phyloP scores from a whole-genome alignment of 164 flowering plant genomes.

The Santalum album region DNA sequence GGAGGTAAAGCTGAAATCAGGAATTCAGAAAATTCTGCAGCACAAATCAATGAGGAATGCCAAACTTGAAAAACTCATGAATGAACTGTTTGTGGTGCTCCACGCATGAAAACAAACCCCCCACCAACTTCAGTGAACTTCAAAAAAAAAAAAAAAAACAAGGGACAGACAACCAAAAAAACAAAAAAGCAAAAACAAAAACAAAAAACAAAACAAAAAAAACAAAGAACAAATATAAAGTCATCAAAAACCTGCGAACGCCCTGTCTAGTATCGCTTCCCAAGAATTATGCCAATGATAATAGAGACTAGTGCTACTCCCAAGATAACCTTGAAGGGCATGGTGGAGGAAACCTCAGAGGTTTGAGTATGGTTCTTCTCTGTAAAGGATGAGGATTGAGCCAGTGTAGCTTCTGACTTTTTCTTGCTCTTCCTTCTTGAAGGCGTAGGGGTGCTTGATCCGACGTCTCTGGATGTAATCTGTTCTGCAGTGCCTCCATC shows the following conservation, averaged over 20 bases:
- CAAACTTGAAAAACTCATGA: too few species aligned
- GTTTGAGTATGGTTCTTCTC: constrained; percentile 16
- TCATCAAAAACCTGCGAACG: neutral
- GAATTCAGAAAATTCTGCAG: too few species aligned
- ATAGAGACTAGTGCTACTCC: constrained; percentile 79
- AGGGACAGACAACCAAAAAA: too few species aligned
- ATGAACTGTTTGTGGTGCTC: too few species aligned
- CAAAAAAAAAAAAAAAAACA: too few species aligned
- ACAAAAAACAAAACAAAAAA: constrained; percentile 4
- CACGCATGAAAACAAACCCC: too few species aligned
- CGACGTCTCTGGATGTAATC: constrained; percentile 68
- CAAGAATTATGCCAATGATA: constrained; percentile 79
- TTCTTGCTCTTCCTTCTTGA: constrained; percentile 72
- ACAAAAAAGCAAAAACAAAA: constrained; percentile 8
- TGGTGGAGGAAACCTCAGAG: constrained; percentile 26
- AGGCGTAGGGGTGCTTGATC: constrained; percentile 37
- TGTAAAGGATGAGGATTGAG: too few species aligned
- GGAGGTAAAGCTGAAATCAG: too few species aligned
- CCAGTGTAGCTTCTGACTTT: constrained; percentile 42
- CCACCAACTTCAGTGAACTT: too few species aligned
- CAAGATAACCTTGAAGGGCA: constrained; percentile 47
- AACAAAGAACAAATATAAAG: neutral
- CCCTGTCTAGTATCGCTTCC: constrained; percentile 56
- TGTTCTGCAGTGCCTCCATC: constrained; percentile 20
- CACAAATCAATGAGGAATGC: too few species aligned